Evolutionary conservation across 441 rosid species (phyloP), one percentile per base, ranked within the genome.

Genomic region (Bocquillonia castaneifolia): DNA sequence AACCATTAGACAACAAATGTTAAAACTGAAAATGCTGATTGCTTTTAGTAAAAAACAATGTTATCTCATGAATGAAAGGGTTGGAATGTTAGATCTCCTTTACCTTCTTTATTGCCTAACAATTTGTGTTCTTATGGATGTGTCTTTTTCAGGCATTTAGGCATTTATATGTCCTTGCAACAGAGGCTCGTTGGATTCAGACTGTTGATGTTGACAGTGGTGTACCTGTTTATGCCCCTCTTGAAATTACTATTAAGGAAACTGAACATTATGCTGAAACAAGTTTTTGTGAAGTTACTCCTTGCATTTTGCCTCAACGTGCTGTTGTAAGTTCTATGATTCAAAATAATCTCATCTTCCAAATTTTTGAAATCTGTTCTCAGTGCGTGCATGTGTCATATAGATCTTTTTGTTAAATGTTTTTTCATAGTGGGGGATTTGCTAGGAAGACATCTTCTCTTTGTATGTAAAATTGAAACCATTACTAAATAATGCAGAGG

Each of bases 141-240:
- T 70, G n/a, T 62, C 14, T 34, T 78, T 77, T 78, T 57, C 83
- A 94, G 99, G 99, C 98, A 71, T 90, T 94, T 83, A 86, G 99
- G 83, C 98, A 94, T 84, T 79, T 94, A 57, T 92, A 94, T 68
- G 99, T 94, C 72, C 97, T 94, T 52, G 97, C 98, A 58, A 82
- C 96, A 10, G 99, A 94, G 77, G 94, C 93, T 81, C 97, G 97
- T 63, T 92, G 95, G 97, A 79, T 94, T 83, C 98, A 90, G 79
- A 94, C 98, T 44, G 82, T 94, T 73, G 99, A 92, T 82, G 98
- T 94, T 73, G 98, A 92, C 83, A 87, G 94, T 48, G 96, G 98
- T 79, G 82, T 87, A 47, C 96, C 98, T 59, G 99, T 92, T 57
- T 92, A 90, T 75, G 91, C 88, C 37, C 98, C 99, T 66, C 79